A percentile compares a stretch with the other conserved stretches of the same genome.
These are phyloP conservation scores for Tetraselmis striata DNA, from an alignment of 139 green algal genomes.

Conservation along the genomic window DNA sequence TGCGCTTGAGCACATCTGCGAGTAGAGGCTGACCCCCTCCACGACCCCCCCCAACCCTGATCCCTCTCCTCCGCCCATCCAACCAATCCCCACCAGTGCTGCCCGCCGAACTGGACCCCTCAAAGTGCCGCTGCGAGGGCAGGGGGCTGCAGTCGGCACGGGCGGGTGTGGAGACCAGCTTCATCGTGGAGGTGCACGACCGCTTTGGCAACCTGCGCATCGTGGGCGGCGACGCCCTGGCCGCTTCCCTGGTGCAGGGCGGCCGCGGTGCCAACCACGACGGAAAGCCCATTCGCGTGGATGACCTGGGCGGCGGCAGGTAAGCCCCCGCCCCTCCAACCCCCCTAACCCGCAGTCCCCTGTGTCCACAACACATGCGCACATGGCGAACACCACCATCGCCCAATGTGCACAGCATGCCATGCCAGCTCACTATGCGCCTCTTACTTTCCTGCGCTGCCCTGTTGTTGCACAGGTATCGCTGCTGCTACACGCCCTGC, in stretches of 20 bases:
- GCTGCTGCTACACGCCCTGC: background rate
- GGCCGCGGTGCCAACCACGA: background rate
- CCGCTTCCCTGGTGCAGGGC: background rate
- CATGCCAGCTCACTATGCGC: no score
- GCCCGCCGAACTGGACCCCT: slow-evolving; percentile 1
- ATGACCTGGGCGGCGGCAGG: slow-evolving; percentile 13
- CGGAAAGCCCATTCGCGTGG: slow-evolving; percentile 1
- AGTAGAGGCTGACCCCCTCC: no score
- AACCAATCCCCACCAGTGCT: slow-evolving; percentile 12
- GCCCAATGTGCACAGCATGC: no score
- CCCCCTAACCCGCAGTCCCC: no score
- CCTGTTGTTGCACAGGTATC: background rate
- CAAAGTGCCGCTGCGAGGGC: slow-evolving; percentile 11
- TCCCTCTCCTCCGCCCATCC: no score
- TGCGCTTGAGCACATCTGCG: no score
- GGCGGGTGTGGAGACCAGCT: slow-evolving; percentile 13
- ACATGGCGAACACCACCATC: no score
- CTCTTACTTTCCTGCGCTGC: no score
- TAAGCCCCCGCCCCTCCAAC: background rate
- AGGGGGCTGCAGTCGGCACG: slow-evolving; percentile 9
- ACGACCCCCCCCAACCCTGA: background rate
- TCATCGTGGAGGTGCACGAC: slow-evolving; percentile 14
- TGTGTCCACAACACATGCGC: no score
- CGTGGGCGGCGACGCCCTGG: slow-evolving; percentile 13
- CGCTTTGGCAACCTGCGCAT: slow-evolving; percentile 17